Evolutionary conservation across 1,284 basidiomycete genomes (phyloP), one percentile per base, ranked within the genome.

Genomic region (Ceraceosorus guamensis): DNA sequence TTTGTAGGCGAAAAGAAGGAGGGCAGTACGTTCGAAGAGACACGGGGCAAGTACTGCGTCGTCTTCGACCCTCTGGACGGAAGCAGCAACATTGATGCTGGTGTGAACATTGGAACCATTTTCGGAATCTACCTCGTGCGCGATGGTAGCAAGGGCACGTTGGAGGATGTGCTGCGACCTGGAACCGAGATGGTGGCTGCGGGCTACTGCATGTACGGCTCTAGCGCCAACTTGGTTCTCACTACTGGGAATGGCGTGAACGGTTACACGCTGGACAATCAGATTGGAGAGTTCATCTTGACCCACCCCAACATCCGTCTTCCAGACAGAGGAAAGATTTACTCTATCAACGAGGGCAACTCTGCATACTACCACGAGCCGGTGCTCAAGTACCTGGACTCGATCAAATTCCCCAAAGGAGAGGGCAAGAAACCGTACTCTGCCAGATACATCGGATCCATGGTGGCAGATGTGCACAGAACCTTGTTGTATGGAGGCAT

Each of bases 321-420:
- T 66, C 95, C 95, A 5, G 70, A 84, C 30, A 86, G 95, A 56
- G 95, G 95, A 67, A 98, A 98, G 81, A 98, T 98, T 76, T 98
- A 99, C 81, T 97, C 92, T 16, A 93, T 97, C 83, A 99, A 98
- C 80, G 95, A 99, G 80, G 93, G 93, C 64, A 98, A 98, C 80
- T 84, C 89, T 53, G 82, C 87, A 82, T 92, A 91, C 81, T 98
- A 95, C 82, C 82, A 95, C 80, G 81, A 84, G 51, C 71, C 67
- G 37, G 68, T 73, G 16, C 56, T 68, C 66, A 84, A 87, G 59
- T 98, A 97, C 80, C 84, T 99, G 63, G 86, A 95, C 65, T 89
- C 87, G 67, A 90, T 99, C 84, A 99, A 99, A 79, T 93, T 63
- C 67, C 70, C 71, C 45, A 65, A 67, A 59, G 70, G 69, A 33